Evolutionary conservation across 129 eudicot species (phyloP).

Genomic region (Flaveria brownii): DNA sequence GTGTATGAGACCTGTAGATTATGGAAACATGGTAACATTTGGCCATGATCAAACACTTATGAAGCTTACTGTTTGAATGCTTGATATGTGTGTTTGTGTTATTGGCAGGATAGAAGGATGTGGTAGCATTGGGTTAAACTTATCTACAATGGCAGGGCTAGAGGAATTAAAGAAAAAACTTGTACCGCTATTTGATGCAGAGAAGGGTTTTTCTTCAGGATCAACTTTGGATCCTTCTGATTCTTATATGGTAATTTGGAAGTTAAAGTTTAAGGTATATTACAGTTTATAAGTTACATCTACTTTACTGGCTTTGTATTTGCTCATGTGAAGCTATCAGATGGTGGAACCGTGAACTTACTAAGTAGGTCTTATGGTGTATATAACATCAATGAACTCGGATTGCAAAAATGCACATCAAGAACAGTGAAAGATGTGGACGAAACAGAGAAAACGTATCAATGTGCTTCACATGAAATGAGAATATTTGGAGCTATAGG

Average conservation of each 20-base stretch:
- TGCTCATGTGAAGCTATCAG: conserved; percentile 58
- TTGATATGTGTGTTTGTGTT: conserved; percentile 7
- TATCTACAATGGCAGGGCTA: conserved; percentile 68
- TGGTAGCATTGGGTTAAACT: conserved; percentile 25
- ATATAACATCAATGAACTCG: conserved; percentile 92
- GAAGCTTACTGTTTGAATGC: conserved; percentile 4
- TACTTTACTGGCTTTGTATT: neutral
- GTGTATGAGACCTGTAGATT: too few species aligned
- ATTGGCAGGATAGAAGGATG: conserved; percentile 26
- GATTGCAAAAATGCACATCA: conserved; percentile 84
- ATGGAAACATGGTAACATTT: neutral
- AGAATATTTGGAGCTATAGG: conserved; percentile 94
- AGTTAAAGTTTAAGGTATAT: neutral
- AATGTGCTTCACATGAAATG: conserved; percentile 95
- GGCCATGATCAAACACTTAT: neutral
- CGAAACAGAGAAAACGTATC: conserved; percentile 74
- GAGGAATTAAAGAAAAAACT: conserved; percentile 94
- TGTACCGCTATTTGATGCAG: conserved; percentile 93
- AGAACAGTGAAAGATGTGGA: conserved; percentile 57
- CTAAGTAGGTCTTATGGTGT: conserved; percentile 90
- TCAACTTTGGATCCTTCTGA: conserved; percentile 72
- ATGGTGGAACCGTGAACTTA: conserved; percentile 85
- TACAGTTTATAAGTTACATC: neutral
- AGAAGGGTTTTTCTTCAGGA: conserved; percentile 84
- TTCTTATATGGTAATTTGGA: conserved; percentile 59